A percentile compares a stretch with the other conserved stretches of the same genome.
Evolutionary conservation across 2,329 filamentous ascomycete species (phyloP).

Genomic region (Arthrobotrys musiformis): DNA sequence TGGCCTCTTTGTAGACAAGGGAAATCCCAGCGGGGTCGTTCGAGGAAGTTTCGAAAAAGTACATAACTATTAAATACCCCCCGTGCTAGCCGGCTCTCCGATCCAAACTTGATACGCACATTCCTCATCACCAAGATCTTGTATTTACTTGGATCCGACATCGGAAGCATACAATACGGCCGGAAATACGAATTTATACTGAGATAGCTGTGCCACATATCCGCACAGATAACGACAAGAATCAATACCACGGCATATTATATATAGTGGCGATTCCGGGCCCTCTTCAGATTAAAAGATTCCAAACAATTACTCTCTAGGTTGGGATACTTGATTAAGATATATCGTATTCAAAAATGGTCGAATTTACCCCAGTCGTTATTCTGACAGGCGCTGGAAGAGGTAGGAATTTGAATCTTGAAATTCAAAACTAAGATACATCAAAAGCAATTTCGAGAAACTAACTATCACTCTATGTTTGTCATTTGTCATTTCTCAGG

Average conservation of each 20-base stretch:
- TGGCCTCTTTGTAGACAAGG: not conserved
- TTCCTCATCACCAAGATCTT: not conserved
- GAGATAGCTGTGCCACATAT: not conserved
- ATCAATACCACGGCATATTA: too few species aligned
- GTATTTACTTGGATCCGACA: not conserved
- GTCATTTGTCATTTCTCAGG: constrained; percentile 62
- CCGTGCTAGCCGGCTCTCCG: not conserved
- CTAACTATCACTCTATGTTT: not conserved
- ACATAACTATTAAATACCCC: constrained; percentile 60
- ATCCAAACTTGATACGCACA: not conserved
- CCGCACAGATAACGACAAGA: not conserved
- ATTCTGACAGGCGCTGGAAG: constrained; percentile 72
- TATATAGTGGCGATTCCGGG: too few species aligned
- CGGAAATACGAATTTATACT: not conserved
- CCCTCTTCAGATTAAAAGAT: too few species aligned
- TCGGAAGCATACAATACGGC: not conserved
- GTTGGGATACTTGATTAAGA: too few species aligned
- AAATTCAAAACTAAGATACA: too few species aligned
- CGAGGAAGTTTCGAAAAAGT: constrained; percentile 53
- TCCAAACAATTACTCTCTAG: too few species aligned
- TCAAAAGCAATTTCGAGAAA: too few species aligned
- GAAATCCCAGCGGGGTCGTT: not conserved
- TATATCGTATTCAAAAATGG: constrained; percentile 18
- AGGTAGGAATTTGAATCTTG: constrained; percentile 63
- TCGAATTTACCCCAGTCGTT: constrained; percentile 63